These are phyloP conservation scores for Juglanconis sp. DNA, from an alignment of 2,329 filamentous ascomycete species.

Conservation along the genomic window DNA sequence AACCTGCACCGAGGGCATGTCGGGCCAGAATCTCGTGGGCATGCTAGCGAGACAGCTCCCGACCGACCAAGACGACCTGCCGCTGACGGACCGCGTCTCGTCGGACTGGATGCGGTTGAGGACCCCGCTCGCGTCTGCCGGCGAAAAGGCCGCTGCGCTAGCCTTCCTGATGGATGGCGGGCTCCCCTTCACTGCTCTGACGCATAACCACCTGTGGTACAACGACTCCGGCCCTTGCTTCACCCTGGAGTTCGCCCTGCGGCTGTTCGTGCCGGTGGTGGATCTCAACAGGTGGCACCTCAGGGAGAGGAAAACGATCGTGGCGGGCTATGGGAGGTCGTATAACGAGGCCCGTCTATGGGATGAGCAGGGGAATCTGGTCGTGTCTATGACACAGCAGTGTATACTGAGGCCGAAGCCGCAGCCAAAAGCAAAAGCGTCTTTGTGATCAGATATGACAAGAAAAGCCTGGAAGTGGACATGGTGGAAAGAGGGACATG, in stretches of 20 bases:
- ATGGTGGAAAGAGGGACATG: too few species aligned
- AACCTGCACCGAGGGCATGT: slow-evolving; percentile 37
- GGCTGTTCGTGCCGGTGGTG: slow-evolving; percentile 37
- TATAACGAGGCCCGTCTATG: slow-evolving; percentile 43
- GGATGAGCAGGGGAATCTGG: slow-evolving; percentile 39
- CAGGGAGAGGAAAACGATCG: slow-evolving; percentile 36
- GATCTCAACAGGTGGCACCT: slow-evolving; percentile 42
- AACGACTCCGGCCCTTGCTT: slow-evolving; percentile 42
- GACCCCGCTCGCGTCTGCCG: slow-evolving; percentile 20
- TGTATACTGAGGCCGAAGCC: slow-evolving; percentile 30
- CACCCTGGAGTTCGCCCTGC: slow-evolving; percentile 48
- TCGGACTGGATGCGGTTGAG: slow-evolving; percentile 40
- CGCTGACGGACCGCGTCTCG: slow-evolving; percentile 33
- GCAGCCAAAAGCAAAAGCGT: neutral
- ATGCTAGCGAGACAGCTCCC: slow-evolving; percentile 29
- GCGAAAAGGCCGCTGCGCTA: slow-evolving; percentile 35
- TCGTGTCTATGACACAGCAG: slow-evolving; percentile 49
- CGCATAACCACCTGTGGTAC: slow-evolving; percentile 39
- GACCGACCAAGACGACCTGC: slow-evolving; percentile 35
- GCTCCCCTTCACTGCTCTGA: slow-evolving; percentile 41
- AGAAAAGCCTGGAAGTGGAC: neutral
- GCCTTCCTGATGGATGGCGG: slow-evolving; percentile 43
- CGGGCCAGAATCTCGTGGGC: slow-evolving; percentile 41
- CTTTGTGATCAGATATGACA: neutral
- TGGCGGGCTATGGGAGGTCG: slow-evolving; percentile 38